Percentiles rank a stretch among this genome's conserved stretches.
These are phyloP conservation scores for Tulasnella sp. DNA, from an alignment of 768 basidiomycete genomes.

Conservation along the genomic window DNA sequence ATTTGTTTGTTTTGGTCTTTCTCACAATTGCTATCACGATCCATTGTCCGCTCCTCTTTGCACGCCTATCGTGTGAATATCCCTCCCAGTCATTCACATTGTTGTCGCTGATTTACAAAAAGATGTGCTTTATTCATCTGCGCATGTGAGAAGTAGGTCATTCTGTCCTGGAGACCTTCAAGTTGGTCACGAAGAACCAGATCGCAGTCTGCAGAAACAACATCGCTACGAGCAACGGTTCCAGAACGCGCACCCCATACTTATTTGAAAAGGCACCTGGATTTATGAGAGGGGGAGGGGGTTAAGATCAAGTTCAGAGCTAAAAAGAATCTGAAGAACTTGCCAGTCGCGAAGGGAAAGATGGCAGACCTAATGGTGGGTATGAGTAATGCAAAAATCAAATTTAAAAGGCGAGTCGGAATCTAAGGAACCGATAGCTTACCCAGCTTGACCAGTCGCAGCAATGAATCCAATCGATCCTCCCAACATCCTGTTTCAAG, in stretches of 20 bases:
- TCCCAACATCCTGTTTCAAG: constrained; percentile 3
- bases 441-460: constrained; percentile 18
- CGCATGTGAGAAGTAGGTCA: too few relatives aligned
- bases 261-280: constrained; percentile 43
- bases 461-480: constrained; percentile 28
- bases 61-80: background rate
- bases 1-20: too few relatives aligned
- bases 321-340: too few relatives aligned
- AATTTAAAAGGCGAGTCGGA: too few relatives aligned
- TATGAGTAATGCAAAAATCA: too few relatives aligned
- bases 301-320: too few relatives aligned
- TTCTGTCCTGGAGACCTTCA: background rate
- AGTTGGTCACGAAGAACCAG: constrained; percentile 30
- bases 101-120: too few relatives aligned
- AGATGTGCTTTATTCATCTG: too few relatives aligned
- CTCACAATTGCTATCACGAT: background rate
- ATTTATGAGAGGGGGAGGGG: too few relatives aligned
- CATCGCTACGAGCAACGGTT: constrained; percentile 52
- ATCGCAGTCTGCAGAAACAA: constrained; percentile 48
- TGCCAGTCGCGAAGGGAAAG: constrained; percentile 47
- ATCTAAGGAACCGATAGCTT: too few relatives aligned
- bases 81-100: background rate
- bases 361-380: constrained; percentile 32
- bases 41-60: background rate
- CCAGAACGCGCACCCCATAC: constrained; percentile 49